A percentile compares a stretch with the other conserved stretches of the same genome.
Evolutionary conservation across 108 stramenopile species (phyloP).

Genomic region (Cyclotella choctawhatcheeana): DNA sequence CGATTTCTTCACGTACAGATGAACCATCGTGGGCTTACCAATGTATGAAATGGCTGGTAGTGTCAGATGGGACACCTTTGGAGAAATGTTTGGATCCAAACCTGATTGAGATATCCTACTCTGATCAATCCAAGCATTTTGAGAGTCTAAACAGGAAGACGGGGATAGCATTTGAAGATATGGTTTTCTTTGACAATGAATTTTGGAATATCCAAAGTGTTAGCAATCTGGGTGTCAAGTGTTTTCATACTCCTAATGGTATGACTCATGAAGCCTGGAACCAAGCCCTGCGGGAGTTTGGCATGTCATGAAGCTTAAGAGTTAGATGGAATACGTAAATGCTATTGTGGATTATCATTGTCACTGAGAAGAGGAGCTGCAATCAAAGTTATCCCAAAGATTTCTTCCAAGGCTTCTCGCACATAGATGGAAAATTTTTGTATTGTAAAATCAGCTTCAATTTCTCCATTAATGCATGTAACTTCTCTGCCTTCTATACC

Average conservation of each 20-base stretch:
- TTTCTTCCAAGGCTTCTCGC: conserved; percentile 64
- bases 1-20: conserved; percentile 79
- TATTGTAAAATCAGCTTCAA: conserved; percentile 56
- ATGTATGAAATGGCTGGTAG: conserved; percentile 68
- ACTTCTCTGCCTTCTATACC: conserved; percentile 78
- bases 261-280: conserved; percentile 70
- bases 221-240: conserved; percentile 72
- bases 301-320: conserved; percentile 14
- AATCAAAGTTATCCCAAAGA: conserved; percentile 44
- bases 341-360: neutral
- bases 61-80: conserved; percentile 54
- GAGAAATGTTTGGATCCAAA: conserved; percentile 57
- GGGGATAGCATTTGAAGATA: conserved; percentile 75
- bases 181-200: conserved; percentile 93
- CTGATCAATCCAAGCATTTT: conserved; percentile 72
- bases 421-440: conserved; percentile 57
- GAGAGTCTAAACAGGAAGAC: conserved; percentile 61
- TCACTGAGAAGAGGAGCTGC: conserved; percentile 1
- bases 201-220: conserved; percentile 72
- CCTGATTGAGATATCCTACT: conserved; percentile 63
- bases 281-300: conserved; percentile 59
- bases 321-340: neutral
- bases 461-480: conserved; percentile 73
- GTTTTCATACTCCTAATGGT: conserved; percentile 76
- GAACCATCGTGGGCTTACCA: conserved; percentile 74